Evolutionary conservation across 1,139 yeast species (phyloP), one percentile per base, ranked within the genome.

Genomic region (Yamadazyma diddensiae): DNA sequence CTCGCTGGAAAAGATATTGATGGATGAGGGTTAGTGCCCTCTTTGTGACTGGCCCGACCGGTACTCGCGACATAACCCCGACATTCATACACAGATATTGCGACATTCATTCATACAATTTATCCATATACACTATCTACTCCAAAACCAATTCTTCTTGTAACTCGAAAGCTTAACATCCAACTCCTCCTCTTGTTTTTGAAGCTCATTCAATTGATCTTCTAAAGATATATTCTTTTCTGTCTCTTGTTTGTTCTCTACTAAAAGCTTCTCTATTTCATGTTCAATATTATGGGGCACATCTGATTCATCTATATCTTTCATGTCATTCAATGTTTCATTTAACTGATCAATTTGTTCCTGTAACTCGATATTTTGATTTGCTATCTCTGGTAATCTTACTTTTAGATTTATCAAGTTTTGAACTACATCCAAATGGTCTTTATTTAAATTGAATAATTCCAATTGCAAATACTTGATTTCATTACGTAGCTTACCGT

Each of bases 401-500:
- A 69, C 59, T 42, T 69, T 69, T 30, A 61, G 52, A 38, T 64
- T 65, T 11, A 69, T 69, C 57, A 69, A 58, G 22, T 49, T 49
- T 43, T 67, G 73, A n/a, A 69, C 69, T 8, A 64, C 50, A 18
- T 52, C 62, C 13, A 67, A 53, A 55, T 92, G 97, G 51, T 90
- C 97, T 39, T 79, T 72, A 49, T 86, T 88, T 39, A 92, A 65
- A 7, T 68, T 60, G 1, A 85, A 77, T 46, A 82, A 81, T 24
- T 79, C 74, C 18, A 79, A 68, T 56, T 92, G 97, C 31, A 88
- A 65, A 35, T 77, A 73, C 46, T 86, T 75, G 38, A 90, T 83
- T 44, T 83, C 83, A 43, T 79, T 76, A 28, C 88, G 77, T 37
- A 92, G 64, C 41, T 77, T 75, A 15, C 88, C 86, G 56, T 90